Evolutionary conservation across 495 filamentous ascomycete species (phyloP), one percentile per base, ranked within the genome.

Genomic region (Podospora australis): DNA sequence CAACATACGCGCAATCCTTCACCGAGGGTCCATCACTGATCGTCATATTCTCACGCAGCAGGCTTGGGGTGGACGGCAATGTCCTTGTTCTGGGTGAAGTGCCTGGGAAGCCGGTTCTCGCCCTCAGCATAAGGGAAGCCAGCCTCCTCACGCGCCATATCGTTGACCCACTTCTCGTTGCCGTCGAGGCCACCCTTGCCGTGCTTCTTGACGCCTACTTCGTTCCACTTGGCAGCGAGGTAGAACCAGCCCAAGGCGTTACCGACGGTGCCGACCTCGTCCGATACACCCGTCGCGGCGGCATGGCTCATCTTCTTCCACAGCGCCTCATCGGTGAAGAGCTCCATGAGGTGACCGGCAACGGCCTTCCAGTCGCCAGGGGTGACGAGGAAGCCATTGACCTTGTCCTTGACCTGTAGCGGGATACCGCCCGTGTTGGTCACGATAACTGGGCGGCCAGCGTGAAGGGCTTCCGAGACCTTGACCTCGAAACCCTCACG

Each of bases 401-500:
- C 78, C 38, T 73, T 72, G 58, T 92, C 64, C 52, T 83, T 75
- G 30, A 94, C 75, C 66, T 94, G 87, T 9, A 94, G 73, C 0
- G 88, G 87, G 42, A 95, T 90, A 4, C 88, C 88, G 25, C 88
- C 88, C 0, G 84, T 84, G 13, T 73, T 73, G 1, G 85, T 88
- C 5, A 86, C 87, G 44, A 95, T 88, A 39, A 90, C 77, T 2
- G 88, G 88, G 9, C 84, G 81, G 19, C 88, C 88, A 54, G 90
- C 88, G 63, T 91, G 88, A 6, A 90, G 72, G 21, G 87, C 88
- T 63, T 95, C 88, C 0, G 84, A 89, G 13, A 95, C 88, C 67
- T 94, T 95, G 46, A 92, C 83, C 62, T 95, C 88, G 56, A 95
- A 95, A 2, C 88, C 88, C 62, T 95, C 88, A 16, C 84, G 79